Evolutionary conservation across 2,329 filamentous ascomycete genomes (phyloP).

Genomic region (Ophiostoma fasciatum): DNA sequence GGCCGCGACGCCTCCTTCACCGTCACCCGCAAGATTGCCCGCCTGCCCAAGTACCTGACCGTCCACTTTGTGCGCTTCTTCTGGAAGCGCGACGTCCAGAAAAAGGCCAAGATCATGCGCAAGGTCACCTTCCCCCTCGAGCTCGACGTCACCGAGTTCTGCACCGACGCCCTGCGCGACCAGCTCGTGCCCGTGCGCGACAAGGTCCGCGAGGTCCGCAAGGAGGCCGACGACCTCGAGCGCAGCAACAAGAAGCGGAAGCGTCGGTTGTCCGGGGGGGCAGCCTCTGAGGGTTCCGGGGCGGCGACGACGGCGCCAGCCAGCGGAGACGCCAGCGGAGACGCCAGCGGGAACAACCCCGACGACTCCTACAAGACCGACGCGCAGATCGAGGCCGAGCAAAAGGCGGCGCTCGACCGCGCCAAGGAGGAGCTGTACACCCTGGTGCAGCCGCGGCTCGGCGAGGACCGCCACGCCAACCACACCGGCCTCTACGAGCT

Average conservation of each 20-base stretch:
- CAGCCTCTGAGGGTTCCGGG: no score
- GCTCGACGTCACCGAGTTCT: constrained; percentile 87
- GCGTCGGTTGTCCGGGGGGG: no score
- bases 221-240: constrained; percentile 88
- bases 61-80: constrained; percentile 98
- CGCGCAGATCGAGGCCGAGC: constrained; percentile 80
- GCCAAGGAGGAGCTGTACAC: constrained; percentile 80
- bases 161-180: constrained; percentile 74
- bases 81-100: constrained; percentile 89
- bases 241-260: constrained; percentile 86
- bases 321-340: constrained; percentile 21
- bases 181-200: constrained; percentile 84
- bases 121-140: constrained; percentile 95
- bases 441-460: constrained; percentile 60
- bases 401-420: constrained; percentile 54
- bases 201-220: constrained; percentile 86
- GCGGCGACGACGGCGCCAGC: constrained; percentile 19
- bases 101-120: constrained; percentile 99
- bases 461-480: constrained; percentile 69
- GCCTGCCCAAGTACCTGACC: constrained; percentile 86
- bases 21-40: constrained; percentile 77
- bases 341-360: constrained; percentile 26
- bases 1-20: constrained; percentile 73
- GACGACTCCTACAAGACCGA: constrained; percentile 95
- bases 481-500: constrained; percentile 93